phyloP scores from a whole-genome alignment of 352 stramenopile genomes.

The Phytophthora ramorum region DNA sequence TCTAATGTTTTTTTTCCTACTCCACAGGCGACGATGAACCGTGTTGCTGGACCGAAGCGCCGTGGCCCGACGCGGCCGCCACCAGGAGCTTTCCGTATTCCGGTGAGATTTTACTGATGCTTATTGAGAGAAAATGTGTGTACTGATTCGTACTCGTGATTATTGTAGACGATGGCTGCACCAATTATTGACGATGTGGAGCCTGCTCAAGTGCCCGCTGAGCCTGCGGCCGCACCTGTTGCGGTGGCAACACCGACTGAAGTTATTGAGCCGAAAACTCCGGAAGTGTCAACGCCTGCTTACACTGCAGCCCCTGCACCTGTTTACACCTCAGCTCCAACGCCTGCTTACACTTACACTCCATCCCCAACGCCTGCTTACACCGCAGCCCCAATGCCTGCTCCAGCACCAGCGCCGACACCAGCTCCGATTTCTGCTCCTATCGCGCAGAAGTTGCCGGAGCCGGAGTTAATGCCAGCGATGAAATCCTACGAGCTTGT shows the following conservation, averaged over 20 bases:
- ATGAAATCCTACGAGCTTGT: constrained; percentile 48
- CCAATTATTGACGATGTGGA: constrained; percentile 40
- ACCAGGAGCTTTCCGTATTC: constrained; percentile 69
- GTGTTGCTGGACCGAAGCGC: constrained; percentile 79
- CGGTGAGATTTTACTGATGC: constrained; percentile 35
- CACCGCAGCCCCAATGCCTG: constrained; percentile 6
- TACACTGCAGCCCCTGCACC: constrained; percentile 5
- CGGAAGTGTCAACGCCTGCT: constrained; percentile 6
- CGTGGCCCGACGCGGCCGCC: constrained; percentile 70
- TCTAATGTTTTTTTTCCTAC: neutral
- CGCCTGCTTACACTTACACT: neutral
- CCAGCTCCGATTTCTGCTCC: constrained; percentile 20
- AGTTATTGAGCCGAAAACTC: constrained; percentile 17
- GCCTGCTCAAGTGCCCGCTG: constrained; percentile 18
- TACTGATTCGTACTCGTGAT: constrained; percentile 12
- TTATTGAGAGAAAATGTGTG: constrained; percentile 1
- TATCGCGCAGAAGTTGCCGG: constrained; percentile 29
- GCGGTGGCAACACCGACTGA: constrained; percentile 8
- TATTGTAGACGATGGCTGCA: constrained; percentile 49
- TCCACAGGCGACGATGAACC: constrained; percentile 72
- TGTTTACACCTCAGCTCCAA: constrained; percentile 4
- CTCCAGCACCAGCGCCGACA: neutral
- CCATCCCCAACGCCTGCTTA: constrained; percentile 5
- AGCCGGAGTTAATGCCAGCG: constrained; percentile 33
- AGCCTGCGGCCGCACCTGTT: constrained; percentile 6